Evolutionary conservation across 2,329 filamentous ascomycete species (phyloP).

Genomic region (Cytospora mali): DNA sequence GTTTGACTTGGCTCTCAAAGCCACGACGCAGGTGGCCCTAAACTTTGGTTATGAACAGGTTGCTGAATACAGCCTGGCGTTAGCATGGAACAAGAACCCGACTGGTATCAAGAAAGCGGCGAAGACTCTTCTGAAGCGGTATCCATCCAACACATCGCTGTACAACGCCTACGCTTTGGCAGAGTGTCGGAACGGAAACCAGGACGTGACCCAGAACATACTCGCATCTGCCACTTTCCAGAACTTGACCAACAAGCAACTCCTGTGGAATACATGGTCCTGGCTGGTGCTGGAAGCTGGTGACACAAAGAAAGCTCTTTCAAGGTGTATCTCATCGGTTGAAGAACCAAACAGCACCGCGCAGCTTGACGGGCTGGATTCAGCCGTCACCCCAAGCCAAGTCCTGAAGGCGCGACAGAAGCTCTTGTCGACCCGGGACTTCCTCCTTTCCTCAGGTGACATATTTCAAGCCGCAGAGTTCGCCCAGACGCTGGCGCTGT

Average conservation of each 20-base stretch:
- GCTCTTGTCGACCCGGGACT: slow-evolving; percentile 57
- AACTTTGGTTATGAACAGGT: slow-evolving; percentile 52
- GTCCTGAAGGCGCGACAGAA: slow-evolving; percentile 58
- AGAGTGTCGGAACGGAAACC: slow-evolving; percentile 62
- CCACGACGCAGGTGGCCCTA: slow-evolving; percentile 60
- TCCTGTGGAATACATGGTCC: slow-evolving; percentile 64
- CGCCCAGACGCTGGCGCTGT: slow-evolving; percentile 64
- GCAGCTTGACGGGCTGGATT: slow-evolving; percentile 21
- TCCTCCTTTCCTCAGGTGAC: slow-evolving; percentile 55
- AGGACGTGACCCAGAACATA: slow-evolving; percentile 62
- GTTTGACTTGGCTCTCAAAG: slow-evolving; percentile 51
- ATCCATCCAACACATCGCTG: slow-evolving; percentile 64
- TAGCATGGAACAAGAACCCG: slow-evolving; percentile 61
- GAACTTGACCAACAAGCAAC: slow-evolving; percentile 48
- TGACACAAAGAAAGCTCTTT: slow-evolving; percentile 39
- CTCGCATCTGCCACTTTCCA: slow-evolving; percentile 63
- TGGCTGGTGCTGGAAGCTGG: slow-evolving; percentile 64
- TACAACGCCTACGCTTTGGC: slow-evolving; percentile 81
- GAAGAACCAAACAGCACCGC: slow-evolving; percentile 30
- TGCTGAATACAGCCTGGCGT: slow-evolving; percentile 70
- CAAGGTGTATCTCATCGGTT: slow-evolving; percentile 45
- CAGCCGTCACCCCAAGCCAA: slow-evolving; percentile 32
- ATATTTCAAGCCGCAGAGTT: slow-evolving; percentile 53
- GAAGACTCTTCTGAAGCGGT: slow-evolving; percentile 71
- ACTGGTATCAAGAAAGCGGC: slow-evolving; percentile 67